Base-by-base conservation (phyloP, 2,329 filamentous ascomycete species). In the Drechslera avenae region DNA sequence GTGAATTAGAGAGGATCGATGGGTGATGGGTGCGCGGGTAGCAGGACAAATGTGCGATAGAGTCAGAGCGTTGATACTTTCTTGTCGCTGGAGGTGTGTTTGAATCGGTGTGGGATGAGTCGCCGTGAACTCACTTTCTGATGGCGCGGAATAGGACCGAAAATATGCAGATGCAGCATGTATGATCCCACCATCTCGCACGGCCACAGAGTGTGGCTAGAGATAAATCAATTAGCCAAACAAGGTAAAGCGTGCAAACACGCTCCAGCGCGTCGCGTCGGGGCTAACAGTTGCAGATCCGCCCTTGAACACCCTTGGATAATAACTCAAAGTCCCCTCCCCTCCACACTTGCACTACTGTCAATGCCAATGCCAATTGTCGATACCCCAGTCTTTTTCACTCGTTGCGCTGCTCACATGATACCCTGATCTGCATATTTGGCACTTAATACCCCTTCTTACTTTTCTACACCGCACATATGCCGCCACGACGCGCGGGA, bases 401-500 rank as follows among this genome's bases (percentile, higher is more conserved):
- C 37, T 40, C 41, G 39, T 63, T 48, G 39, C 50, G 40, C 61
- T 52, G 58, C 46, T 34, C 57, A 57, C 59, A 72, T 72, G 68
- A 71, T 68, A 69, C 64, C 62, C 63, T 59, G 46, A 63, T 47
- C 46, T 60, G 50, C 51, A 54, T 61, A 64, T 21, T 50, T 59
- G 51, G 48, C 57, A 54, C 59, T 61, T 62, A 59, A 63, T 62
- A 35, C 54, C 43, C 59, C n/a, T n/a, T 50, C 54, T 52, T 57
- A 56, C 53, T 51, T 56, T 50, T 51, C 42, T 50, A 48, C 52
- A 39, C 39, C 40, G 33, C 55, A 64, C 68, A 66, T n/a, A 79
- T 79, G 77, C 71, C 77, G 33, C 75, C 77, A 45, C 75, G 76
- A 63, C 67, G 76, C 36, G 56, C 64, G 58, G 72, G 72, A 45